Evolutionary conservation across 2,329 filamentous ascomycete species (phyloP).

Genomic region (Hypoxylon sp.): DNA sequence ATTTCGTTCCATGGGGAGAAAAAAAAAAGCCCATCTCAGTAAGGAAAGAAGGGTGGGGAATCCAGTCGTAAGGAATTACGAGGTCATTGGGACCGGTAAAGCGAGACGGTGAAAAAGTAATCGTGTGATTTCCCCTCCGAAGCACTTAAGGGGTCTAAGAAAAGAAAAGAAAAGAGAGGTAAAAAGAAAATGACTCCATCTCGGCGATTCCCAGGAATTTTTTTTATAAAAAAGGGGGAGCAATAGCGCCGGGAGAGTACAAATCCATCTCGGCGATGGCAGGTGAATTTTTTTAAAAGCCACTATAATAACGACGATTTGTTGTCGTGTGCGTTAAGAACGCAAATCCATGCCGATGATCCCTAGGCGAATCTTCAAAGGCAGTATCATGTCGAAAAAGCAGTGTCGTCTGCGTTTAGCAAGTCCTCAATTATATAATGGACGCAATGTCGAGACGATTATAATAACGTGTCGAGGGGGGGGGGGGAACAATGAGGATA

Average conservation of each 20-base stretch:
- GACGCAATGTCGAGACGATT: background rate
- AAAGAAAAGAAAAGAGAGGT: background rate
- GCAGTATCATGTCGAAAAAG: background rate
- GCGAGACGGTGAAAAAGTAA: background rate
- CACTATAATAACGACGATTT: background rate
- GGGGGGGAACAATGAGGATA: background rate
- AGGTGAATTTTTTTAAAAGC: background rate
- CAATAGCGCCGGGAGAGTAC: background rate
- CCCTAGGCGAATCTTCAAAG: conserved; percentile 1
- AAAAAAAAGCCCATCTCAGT: background rate
- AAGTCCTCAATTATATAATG: background rate
- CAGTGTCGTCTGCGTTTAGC: background rate
- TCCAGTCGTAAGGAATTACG: background rate
- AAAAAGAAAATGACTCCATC: background rate
- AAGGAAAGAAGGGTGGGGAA: background rate
- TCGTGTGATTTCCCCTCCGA: background rate
- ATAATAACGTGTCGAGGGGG: background rate
- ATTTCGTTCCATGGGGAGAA: background rate
- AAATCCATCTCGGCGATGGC: background rate
- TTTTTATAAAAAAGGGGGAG: background rate
- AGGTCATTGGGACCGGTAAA: background rate
- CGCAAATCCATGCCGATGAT: background rate
- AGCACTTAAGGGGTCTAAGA: background rate
- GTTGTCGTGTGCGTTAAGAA: background rate
- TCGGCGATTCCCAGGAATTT: background rate